These are phyloP conservation scores for Annulohypoxylon truncatum DNA, from an alignment of 2,329 filamentous ascomycete genomes.

Conservation along the genomic window DNA sequence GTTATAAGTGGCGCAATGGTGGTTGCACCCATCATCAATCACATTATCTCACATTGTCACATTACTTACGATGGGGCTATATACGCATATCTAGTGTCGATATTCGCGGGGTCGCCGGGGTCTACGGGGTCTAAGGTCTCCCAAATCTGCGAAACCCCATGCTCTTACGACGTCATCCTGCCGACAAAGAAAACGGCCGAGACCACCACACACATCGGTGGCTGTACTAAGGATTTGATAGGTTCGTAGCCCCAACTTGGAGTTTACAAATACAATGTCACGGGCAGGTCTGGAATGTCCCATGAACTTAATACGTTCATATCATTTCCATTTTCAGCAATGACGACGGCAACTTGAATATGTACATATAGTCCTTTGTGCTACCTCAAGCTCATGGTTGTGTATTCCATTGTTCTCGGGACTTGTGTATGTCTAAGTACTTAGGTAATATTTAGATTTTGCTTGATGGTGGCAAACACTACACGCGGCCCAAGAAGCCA, in stretches of 20 bases:
- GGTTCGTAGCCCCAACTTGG: slow-evolving; percentile 14
- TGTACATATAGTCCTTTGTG: slow-evolving; percentile 7
- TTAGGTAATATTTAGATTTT: background rate
- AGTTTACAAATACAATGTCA: slow-evolving; percentile 12
- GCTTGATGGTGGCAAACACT: slow-evolving; percentile 20
- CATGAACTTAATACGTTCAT: slow-evolving; percentile 13
- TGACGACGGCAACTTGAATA: background rate
- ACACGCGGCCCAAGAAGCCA: slow-evolving; percentile 3
- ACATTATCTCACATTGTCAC: slow-evolving; percentile 18
- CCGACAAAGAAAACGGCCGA: slow-evolving; percentile 31
- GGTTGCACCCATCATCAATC: slow-evolving; percentile 27
- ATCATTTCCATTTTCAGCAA: slow-evolving; percentile 20
- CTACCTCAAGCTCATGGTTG: slow-evolving; percentile 11
- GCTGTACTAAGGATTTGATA: slow-evolving; percentile 17
- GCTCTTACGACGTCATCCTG: slow-evolving; percentile 34
- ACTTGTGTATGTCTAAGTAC: background rate
- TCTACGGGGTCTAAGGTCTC: slow-evolving; percentile 37
- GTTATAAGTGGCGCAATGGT: slow-evolving; percentile 27
- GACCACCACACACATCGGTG: slow-evolving; percentile 24
- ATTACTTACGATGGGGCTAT: slow-evolving; percentile 24
- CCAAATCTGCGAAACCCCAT: slow-evolving; percentile 28
- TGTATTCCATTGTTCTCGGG: slow-evolving; percentile 6
- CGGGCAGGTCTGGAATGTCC: slow-evolving; percentile 24
- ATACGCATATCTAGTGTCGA: slow-evolving; percentile 17
- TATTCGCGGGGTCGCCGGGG: slow-evolving; percentile 40